Percentiles rank a stretch among this genome's conserved stretches.
phyloP scores from a whole-genome alignment of 2,329 filamentous ascomycete species.

The Diaporthe ilicicola region DNA sequence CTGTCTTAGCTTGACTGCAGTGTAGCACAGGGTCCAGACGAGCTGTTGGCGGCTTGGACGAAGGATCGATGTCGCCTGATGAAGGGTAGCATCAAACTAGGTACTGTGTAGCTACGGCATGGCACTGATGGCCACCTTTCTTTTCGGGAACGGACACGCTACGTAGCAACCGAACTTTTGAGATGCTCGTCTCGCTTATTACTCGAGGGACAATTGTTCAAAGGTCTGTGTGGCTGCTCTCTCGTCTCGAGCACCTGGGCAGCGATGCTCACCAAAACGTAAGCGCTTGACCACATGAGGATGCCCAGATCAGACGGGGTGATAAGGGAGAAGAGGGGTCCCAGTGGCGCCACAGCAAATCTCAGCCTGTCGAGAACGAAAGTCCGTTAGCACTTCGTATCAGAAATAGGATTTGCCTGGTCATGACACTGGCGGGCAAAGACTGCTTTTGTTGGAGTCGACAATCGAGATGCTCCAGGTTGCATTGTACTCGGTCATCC shows the following conservation, averaged over 20 bases:
- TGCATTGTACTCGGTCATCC: constrained; percentile 1
- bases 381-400: neutral
- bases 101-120: neutral
- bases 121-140: neutral
- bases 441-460: constrained; percentile 5
- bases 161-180: constrained; percentile 1
- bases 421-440: neutral
- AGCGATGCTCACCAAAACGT: neutral
- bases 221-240: neutral
- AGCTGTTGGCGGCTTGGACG: neutral
- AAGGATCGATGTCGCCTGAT: constrained; percentile 16
- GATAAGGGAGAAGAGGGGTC: constrained; percentile 3
- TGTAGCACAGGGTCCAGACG: neutral
- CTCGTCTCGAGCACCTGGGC: neutral
- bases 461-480: neutral
- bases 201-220: neutral
- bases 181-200: too few species aligned
- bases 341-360: constrained; percentile 5
- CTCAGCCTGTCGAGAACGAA: constrained; percentile 14
- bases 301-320: neutral
- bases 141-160: neutral
- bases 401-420: constrained; percentile 8
- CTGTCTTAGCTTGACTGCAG: constrained; percentile 8
- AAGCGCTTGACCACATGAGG: neutral
- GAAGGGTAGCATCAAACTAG: constrained; percentile 13